A percentile compares a stretch with the other conserved stretches of the same genome.
Evolutionary conservation across 1,284 basidiomycete species (phyloP).

Genomic region (Ganoderma resinaceum): DNA sequence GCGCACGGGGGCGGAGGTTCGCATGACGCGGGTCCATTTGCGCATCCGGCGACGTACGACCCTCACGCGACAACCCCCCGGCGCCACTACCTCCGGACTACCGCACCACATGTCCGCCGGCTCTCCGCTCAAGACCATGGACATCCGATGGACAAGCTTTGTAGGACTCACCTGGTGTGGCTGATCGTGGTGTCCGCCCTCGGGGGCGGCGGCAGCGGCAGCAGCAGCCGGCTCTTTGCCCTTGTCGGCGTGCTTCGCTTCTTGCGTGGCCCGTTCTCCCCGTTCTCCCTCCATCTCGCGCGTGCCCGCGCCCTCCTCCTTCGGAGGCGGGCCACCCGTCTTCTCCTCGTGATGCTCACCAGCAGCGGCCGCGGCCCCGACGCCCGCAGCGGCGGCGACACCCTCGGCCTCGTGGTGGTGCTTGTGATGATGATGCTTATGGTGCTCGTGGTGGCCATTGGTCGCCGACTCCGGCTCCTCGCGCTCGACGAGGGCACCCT

Average conservation of each 20-base stretch:
- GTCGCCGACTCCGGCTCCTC: too few species aligned
- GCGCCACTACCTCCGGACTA: constrained; percentile 5
- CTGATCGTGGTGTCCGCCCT: constrained; percentile 7
- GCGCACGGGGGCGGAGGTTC: constrained; percentile 33
- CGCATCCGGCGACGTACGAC: constrained; percentile 8
- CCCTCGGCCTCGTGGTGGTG: not conserved
- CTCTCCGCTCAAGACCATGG: constrained; percentile 7
- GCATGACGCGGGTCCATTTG: constrained; percentile 33
- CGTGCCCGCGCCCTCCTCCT: not conserved
- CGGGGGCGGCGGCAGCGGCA: not conserved
- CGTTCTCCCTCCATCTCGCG: not conserved
- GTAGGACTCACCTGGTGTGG: constrained; percentile 33
- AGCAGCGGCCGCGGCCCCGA: not conserved
- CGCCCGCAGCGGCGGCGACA: not conserved
- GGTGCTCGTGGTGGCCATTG: not conserved
- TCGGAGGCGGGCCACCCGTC: not conserved
- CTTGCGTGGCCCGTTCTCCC: not conserved
- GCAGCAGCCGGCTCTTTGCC: not conserved
- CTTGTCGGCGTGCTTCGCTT: constrained; percentile 2
- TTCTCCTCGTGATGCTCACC: not conserved
- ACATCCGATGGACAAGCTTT: too few species aligned
- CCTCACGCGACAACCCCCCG: not conserved
- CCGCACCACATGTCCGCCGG: not conserved
- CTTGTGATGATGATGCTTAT: not conserved
- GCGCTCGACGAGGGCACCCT: too few species aligned